Evolutionary conservation across 805 yeast species (phyloP), one percentile per base, ranked within the genome.

Genomic region (Schwanniomyces vanrijiae): DNA sequence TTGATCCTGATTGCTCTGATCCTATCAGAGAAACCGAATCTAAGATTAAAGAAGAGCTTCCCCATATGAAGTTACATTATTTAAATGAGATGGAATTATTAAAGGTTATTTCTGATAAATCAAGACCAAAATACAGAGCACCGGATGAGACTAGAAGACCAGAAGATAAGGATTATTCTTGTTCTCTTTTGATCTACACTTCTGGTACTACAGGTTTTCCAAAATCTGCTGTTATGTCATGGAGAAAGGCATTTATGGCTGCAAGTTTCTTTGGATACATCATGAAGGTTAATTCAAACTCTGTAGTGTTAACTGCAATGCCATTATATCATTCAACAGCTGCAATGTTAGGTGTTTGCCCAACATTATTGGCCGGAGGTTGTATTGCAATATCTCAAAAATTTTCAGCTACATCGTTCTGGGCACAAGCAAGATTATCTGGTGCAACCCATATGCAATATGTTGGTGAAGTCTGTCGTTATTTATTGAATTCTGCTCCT

Each of bases 141-240:
- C 66, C 73, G 0, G 83, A 83, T 55, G 55, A 66, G 7, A 66
- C 80, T 8, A 79, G 96, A 65, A 79, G 87, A 53, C 78, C 81
- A 7, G 66, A 66, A 7, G 82, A 82, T 43, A 65, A 73, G 10
- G 86, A 84, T 60, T 79, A 73, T 54, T 78, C 81, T 46, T 78
- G 92, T 3, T 84, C 87, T 18, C 78, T 84, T 53, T 76, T 88
- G 54, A 88, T 91, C 43, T 91, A 85, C 65, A 91, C 98, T 0
- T 88, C 96, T 0, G 98, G 98, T 34, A 92, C 97, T 5, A 89
- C 97, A 0, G 97, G 97, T 0, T 69, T 91, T 51, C 97, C 98
- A 13, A 91, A 91, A 65, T 87, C 97, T 4, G 97, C 96, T 1
- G 86, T 88, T 46, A 84, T 91, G 83, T 84, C 94, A 4, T 90